Evolutionary conservation across 805 yeast genomes (phyloP).

Genomic region (Ascoidea tarda): DNA sequence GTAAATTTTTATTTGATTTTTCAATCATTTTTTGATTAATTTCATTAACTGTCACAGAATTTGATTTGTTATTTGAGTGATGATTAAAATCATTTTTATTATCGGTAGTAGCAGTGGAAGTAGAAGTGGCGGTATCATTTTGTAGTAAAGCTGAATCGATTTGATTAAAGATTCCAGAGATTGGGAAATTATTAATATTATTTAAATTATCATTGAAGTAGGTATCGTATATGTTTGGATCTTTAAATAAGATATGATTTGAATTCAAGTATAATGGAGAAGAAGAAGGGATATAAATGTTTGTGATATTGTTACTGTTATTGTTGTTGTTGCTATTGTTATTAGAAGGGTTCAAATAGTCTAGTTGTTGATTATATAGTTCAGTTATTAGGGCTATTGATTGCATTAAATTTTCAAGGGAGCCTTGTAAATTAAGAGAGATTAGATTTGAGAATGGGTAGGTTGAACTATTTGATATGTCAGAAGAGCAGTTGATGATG

Average conservation of each 20-base stretch:
- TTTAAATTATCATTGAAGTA: background rate
- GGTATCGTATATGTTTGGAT: background rate
- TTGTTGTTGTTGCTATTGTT: background rate
- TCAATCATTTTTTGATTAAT: background rate
- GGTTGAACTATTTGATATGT: background rate
- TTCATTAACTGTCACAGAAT: background rate
- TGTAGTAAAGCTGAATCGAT: background rate
- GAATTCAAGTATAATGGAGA: background rate
- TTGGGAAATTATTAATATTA: background rate
- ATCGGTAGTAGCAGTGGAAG: background rate
- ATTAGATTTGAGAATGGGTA: background rate
- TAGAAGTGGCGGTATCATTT: background rate
- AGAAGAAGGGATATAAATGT: background rate
- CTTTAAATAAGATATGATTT: background rate
- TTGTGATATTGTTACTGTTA: background rate
- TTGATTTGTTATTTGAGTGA: background rate
- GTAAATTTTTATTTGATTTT: background rate
- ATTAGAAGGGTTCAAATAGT: no score
- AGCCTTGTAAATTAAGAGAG: background rate
- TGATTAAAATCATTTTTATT: background rate
- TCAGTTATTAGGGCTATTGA: background rate
- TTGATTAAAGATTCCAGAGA: background rate
- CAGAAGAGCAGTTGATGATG: background rate
- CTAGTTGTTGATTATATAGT: background rate
- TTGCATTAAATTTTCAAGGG: background rate